Evolutionary conservation across 2,329 filamentous ascomycete species (phyloP).

Genomic region (Pezicula rhizophila): DNA sequence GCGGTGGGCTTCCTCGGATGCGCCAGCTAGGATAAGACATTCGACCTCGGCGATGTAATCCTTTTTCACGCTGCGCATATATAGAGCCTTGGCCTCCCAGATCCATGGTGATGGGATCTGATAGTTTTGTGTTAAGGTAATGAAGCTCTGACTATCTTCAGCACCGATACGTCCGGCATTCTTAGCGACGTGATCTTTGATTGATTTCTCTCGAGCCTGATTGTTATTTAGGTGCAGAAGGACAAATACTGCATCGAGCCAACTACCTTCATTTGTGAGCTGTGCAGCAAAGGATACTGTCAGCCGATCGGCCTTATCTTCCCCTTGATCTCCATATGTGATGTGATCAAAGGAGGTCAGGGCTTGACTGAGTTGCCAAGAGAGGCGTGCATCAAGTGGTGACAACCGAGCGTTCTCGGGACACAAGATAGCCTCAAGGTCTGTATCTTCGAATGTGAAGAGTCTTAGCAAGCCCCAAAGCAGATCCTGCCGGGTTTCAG

Average conservation of each 20-base stretch:
- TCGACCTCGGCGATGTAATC: conserved; percentile 68
- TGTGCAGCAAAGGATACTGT: conserved; percentile 61
- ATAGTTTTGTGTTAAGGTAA: conserved; percentile 55
- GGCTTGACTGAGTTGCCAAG: conserved; percentile 78
- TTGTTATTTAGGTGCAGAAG: conserved; percentile 67
- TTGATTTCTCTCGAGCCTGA: conserved; percentile 55
- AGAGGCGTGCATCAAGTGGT: conserved; percentile 67
- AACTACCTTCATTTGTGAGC: conserved; percentile 57
- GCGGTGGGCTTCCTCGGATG: conserved; percentile 75
- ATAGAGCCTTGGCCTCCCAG: conserved; percentile 79
- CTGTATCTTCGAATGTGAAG: conserved; percentile 57
- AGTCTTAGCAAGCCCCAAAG: conserved; percentile 83
- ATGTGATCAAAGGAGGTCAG: conserved; percentile 45
- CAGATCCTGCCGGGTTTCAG: conserved; percentile 63
- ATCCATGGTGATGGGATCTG: conserved; percentile 74
- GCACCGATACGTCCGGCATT: conserved; percentile 63
- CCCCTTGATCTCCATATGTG: conserved; percentile 45
- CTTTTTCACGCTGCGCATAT: conserved; percentile 67
- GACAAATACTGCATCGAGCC: conserved; percentile 69
- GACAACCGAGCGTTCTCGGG: conserved; percentile 73
- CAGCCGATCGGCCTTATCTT: conserved; percentile 57
- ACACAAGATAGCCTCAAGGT: conserved; percentile 65
- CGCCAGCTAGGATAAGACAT: conserved; percentile 71
- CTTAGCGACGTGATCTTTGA: conserved; percentile 68
- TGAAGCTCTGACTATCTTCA: conserved; percentile 50